A percentile compares a stretch with the other conserved stretches of the same genome.
These are phyloP conservation scores for Sporobolomyces pararoseus DNA, from an alignment of 768 basidiomycete genomes.

Conservation along the genomic window DNA sequence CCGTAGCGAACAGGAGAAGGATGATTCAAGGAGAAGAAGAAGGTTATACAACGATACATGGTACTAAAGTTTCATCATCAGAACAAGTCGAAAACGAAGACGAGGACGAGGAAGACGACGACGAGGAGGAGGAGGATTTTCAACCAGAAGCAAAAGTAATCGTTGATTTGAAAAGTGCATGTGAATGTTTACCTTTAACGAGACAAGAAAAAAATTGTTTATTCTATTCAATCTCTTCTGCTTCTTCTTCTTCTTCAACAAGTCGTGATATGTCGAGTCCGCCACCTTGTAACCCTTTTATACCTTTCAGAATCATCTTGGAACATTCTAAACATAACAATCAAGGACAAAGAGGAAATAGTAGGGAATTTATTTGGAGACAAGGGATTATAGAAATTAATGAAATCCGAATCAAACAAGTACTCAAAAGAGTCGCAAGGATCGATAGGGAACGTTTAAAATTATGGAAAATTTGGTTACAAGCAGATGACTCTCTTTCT, in stretches of 20 bases:
- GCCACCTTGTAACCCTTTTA: conserved; percentile 4
- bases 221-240: neutral
- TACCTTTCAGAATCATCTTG: conserved; percentile 6
- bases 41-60: no score
- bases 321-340: neutral
- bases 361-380: conserved; percentile 18
- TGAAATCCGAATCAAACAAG: neutral
- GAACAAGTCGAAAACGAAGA: no score
- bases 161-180: conserved; percentile 17
- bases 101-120: neutral
- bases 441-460: conserved; percentile 29
- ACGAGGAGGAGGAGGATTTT: neutral
- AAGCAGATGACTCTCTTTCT: neutral
- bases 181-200: conserved; percentile 1
- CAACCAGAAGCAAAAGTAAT: neutral
- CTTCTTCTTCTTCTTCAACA: neutral
- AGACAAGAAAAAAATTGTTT: neutral
- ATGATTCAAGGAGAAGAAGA: no score
- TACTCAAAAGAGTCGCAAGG: conserved; percentile 4
- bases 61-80: no score
- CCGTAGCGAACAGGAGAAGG: no score
- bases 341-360: neutral
- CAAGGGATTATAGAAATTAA: conserved; percentile 35
- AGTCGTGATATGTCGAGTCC: neutral
- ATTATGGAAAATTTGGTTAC: conserved; percentile 35